A percentile compares a stretch with the other conserved stretches of the same genome.
Conservation (phyloP, 2,329 filamentous ascomycete genomes). For the Fusarium metavorans region DNA sequence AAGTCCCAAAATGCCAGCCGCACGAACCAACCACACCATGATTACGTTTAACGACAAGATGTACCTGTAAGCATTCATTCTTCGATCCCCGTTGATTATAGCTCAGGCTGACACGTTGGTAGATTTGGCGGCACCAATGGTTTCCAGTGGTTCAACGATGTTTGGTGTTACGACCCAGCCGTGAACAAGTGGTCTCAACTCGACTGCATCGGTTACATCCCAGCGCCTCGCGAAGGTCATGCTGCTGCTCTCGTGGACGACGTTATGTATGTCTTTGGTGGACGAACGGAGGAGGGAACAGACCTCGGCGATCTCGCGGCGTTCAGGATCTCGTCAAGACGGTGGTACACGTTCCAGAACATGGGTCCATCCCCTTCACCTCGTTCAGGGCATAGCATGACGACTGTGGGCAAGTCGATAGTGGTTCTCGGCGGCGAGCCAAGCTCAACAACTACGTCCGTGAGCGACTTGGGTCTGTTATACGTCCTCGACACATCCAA, state of each 20-base stretch:
- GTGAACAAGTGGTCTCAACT: conserved; percentile 87
- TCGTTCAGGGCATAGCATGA: conserved; percentile 97
- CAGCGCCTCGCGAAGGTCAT: conserved; percentile 92
- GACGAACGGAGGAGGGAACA: conserved; percentile 90
- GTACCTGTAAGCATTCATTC: conserved; percentile 76
- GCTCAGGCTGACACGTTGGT: conserved; percentile 21
- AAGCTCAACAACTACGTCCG: conserved; percentile 84
- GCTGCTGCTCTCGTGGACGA: conserved; percentile 94
- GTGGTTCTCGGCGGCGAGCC: conserved; percentile 95
- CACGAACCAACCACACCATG: conserved; percentile 93
- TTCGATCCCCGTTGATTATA: background rate
- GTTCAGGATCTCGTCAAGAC: conserved; percentile 77
- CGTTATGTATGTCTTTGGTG: conserved; percentile 99
- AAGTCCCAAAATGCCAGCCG: conserved; percentile 75
- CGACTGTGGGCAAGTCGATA: conserved; percentile 90
- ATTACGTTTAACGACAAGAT: conserved; percentile 93
- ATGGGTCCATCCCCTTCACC: conserved; percentile 97
- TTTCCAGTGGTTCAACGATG: conserved; percentile 97
- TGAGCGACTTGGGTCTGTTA: conserved; percentile 86
- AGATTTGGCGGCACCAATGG: conserved; percentile 99
- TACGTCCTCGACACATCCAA: conserved; percentile 96
- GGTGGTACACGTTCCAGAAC: conserved; percentile 99
- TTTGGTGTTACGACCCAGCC: conserved; percentile 93
- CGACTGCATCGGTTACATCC: conserved; percentile 98
- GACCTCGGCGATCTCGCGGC: conserved; percentile 95